Evolutionary conservation across 805 yeast species (phyloP), one percentile per base, ranked within the genome.

Genomic region (Myxozyma neotropica): DNA sequence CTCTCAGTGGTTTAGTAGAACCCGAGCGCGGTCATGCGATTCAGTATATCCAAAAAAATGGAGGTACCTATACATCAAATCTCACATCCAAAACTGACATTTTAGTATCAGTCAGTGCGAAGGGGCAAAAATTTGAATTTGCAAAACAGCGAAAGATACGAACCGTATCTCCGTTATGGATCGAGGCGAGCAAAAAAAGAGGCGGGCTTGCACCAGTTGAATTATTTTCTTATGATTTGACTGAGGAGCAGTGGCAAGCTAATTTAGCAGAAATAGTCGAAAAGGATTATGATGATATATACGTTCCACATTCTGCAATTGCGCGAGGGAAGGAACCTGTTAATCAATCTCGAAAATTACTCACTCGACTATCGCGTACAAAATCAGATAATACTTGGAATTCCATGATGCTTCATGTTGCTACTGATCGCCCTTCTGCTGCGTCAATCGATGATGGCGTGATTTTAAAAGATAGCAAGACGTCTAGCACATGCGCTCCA

Each of bases 121-220:
- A 42, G 4, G 79, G 80, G 39, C 65, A 67, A 17, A 77, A 76
- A 54, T 73, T 64, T 46, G 68, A 64, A 39, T 75, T 65, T 36
- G 83, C 84, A 1, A 59, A 68, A 23, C 70, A 69, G 31, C 74
- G 78, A 72, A 68, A 70, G 17, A 72, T 80, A 15, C 75, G 77
- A 1, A 69, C 79, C 1, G 78, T 80, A 2, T 74, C 74, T 57
- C 76, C 78, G 7, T 70, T 73, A 50, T 81, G 84, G 84, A 52
- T 81, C 13, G 35, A 68, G 3, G 78, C 78, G 57, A 76, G 81
- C 50, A 58, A 74, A 2, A 70, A 68, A 48, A 69, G 65, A 12
- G 44, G 43, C 13, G 65, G 59, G 2, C 35, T 44, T n/a, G 47
- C 59, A 3, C 45, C 55, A 2, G 17, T 29, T 31, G 67, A 68